These are phyloP conservation scores for Penicillium fuscoglaucum DNA, from an alignment of 2,329 filamentous ascomycete species.

Conservation along the genomic window DNA sequence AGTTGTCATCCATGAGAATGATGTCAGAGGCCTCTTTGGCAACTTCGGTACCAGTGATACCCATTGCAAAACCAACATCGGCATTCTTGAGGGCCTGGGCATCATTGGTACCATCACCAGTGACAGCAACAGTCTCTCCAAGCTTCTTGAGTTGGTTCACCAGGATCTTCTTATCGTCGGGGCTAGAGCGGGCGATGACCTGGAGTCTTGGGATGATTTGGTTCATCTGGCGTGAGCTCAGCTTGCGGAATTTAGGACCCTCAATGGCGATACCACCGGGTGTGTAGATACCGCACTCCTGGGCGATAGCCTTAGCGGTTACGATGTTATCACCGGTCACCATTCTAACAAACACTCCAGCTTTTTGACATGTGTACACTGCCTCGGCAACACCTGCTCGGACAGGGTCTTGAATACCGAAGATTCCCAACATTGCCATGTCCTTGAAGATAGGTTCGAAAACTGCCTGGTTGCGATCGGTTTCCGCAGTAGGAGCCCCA, in stretches of 20 bases:
- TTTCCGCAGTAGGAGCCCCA: conserved; percentile 56
- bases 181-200: conserved; percentile 71
- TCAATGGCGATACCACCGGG: conserved; percentile 71
- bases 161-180: conserved; percentile 73
- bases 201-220: conserved; percentile 68
- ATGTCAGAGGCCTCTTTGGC: conserved; percentile 84
- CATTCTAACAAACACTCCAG: conserved; percentile 80
- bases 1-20: conserved; percentile 86
- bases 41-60: conserved; percentile 78
- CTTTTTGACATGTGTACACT: conserved; percentile 70
- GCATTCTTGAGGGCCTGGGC: conserved; percentile 77
- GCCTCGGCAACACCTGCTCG: conserved; percentile 73
- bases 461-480: conserved; percentile 61
- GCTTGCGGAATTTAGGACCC: conserved; percentile 73
- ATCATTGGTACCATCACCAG: conserved; percentile 81
- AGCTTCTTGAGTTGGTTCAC: conserved; percentile 70
- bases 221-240: conserved; percentile 65
- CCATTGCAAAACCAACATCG: conserved; percentile 84
- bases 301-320: conserved; percentile 76
- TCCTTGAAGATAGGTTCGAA: conserved; percentile 68
- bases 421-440: conserved; percentile 68
- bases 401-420: conserved; percentile 80
- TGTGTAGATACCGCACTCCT: conserved; percentile 74
- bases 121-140: conserved; percentile 77
- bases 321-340: conserved; percentile 81